Evolutionary conservation across 768 basidiomycete species (phyloP).

Genomic region (Phlebiopsis flavidoalba): DNA sequence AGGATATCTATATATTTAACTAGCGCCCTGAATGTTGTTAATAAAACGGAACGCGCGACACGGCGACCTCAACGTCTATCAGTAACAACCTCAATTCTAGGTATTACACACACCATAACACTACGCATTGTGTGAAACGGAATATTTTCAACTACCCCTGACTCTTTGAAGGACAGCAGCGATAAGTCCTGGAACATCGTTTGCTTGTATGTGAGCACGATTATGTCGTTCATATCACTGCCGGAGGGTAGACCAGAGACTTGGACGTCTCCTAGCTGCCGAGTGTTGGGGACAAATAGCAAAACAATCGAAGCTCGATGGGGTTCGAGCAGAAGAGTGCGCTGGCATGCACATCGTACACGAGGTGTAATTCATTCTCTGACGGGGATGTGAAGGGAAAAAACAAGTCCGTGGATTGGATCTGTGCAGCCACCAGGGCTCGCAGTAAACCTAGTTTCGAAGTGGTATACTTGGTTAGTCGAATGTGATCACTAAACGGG

Average conservation of each 20-base stretch:
- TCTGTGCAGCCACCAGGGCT: slow-evolving; percentile 59
- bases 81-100: background rate
- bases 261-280: slow-evolving; percentile 56
- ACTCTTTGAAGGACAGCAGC: slow-evolving; percentile 52
- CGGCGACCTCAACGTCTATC: background rate
- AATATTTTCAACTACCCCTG: slow-evolving; percentile 14
- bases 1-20: background rate
- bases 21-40: background rate
- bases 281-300: slow-evolving; percentile 67
- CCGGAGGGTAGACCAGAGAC: slow-evolving; percentile 39
- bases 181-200: slow-evolving; percentile 62
- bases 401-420: slow-evolving; percentile 54
- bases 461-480: no score
- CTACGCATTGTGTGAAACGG: no score
- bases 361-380: slow-evolving; percentile 74
- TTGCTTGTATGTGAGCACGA: slow-evolving; percentile 56
- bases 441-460: slow-evolving; percentile 58
- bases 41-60: background rate
- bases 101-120: background rate
- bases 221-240: slow-evolving; percentile 51
- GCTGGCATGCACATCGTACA: slow-evolving; percentile 46
- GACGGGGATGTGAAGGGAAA: slow-evolving; percentile 54
- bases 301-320: slow-evolving; percentile 45
- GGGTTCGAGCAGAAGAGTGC: slow-evolving; percentile 21
- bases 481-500: background rate